Conservation (phyloP, 2,329 filamentous ascomycete genomes). For the Clonostachys byssicola region DNA sequence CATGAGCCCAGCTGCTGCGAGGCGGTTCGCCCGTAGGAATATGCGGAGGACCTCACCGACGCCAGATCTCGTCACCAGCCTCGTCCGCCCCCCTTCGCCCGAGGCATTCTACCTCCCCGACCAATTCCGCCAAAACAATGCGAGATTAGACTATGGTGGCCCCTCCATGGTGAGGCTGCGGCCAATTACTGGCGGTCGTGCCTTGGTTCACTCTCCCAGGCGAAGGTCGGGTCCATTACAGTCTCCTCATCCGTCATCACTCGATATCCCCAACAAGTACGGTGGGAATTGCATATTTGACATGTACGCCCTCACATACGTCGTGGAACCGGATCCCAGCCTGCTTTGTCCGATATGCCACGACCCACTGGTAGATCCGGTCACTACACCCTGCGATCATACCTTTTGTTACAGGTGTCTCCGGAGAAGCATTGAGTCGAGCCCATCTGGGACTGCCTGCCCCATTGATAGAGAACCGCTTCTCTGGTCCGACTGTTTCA, state of each 20-base stretch:
- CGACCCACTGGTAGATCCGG: slow-evolving; percentile 54
- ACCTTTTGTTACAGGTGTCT: slow-evolving; percentile 61
- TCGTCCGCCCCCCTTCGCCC: slow-evolving; percentile 30
- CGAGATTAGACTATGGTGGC: background rate
- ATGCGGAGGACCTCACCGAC: slow-evolving; percentile 26
- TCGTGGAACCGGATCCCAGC: slow-evolving; percentile 37
- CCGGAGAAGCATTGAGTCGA: slow-evolving; percentile 31
- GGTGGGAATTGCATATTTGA: slow-evolving; percentile 35
- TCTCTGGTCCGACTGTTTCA: slow-evolving; percentile 31
- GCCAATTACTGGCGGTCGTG: slow-evolving; percentile 4
- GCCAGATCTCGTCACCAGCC: slow-evolving; percentile 31
- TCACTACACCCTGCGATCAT: slow-evolving; percentile 60
- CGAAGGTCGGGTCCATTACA: slow-evolving; percentile 15
- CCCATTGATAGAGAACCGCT: slow-evolving; percentile 52
- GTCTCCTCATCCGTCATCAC: slow-evolving; percentile 28
- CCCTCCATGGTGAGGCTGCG: slow-evolving; percentile 7
- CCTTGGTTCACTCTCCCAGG: no score
- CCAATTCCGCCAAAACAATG: slow-evolving; percentile 12
- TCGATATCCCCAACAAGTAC: slow-evolving; percentile 30
- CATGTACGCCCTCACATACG: slow-evolving; percentile 38
- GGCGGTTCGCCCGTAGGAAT: slow-evolving; percentile 27
- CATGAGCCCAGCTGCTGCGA: slow-evolving; percentile 25
- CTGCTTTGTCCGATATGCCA: slow-evolving; percentile 54
- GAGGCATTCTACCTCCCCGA: slow-evolving; percentile 23
- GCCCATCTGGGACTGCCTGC: slow-evolving; percentile 38